Base-by-base conservation (phyloP, 1,284 basidiomycete genomes). In the Ceratobasidium sp. region DNA sequence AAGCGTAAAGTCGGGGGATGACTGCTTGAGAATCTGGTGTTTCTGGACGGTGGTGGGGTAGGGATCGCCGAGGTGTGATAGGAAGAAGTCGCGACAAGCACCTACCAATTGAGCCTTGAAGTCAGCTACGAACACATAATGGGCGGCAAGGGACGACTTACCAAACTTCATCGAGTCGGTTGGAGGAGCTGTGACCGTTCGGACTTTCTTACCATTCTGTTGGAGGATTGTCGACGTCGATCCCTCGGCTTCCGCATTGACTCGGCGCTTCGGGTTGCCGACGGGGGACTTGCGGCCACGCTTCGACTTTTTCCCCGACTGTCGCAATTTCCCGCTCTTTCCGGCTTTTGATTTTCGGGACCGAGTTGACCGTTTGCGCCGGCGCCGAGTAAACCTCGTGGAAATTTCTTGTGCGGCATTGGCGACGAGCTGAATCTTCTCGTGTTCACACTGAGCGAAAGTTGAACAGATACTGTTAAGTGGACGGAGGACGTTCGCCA, bases 61-160 rank as follows among this genome's bases (percentile, higher is more conserved):
- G 1, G 72, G 72, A 42, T 67, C 62, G 25, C 52, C 47, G 25
- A 73, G 45, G 45, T 73, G 56, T 12, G 31, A 47, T 29, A 73
- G 52, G 57, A 73, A 73, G 52, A 68, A 73, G 62, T 71, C 72
- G 20, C 72, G 70, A 60, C 70, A 71, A 10, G 72, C 71, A 12
- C 68, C 62, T 65, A 43, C 12, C 49, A 17, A 65, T 65, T 42
- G 29, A 22, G 27, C 8, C 25, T 54, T 22, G 50, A 65, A 65
- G 62, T 65, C 50, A 65, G 62, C 62, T 25, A 2, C 17, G n/a
- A 25, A 20, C 12, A 50, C 42, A 54, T 65, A 65, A 65, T 29
- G 25, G 50, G 8, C 34, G n/a, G 10, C 1, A 6, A 17, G 27
- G 5, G n/a, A n/a, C 8, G 45, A 65, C 62, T 27, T 27, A 65